These are phyloP conservation scores for Neurospora sp. DNA, from an alignment of 495 filamentous ascomycete genomes.

Conservation along the genomic window DNA sequence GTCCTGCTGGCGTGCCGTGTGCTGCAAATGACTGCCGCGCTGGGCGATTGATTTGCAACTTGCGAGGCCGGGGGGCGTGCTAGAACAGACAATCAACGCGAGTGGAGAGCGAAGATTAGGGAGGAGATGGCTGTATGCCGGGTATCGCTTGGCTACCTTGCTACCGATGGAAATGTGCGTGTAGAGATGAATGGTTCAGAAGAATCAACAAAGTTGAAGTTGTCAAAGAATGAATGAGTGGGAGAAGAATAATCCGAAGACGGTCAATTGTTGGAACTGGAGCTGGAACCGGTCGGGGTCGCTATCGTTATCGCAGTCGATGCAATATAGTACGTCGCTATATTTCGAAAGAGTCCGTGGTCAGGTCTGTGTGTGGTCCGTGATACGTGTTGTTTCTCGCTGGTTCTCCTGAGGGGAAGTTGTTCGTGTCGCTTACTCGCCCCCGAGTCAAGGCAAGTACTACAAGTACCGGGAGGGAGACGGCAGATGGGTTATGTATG, in stretches of 20 bases:
- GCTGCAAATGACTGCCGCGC: neutral
- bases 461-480: neutral
- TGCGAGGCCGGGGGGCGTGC: neutral
- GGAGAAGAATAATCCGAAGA: neutral
- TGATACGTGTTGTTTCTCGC: neutral
- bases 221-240: neutral
- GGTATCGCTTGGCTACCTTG: neutral
- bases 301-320: neutral
- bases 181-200: neutral
- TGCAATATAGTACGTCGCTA: neutral
- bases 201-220: neutral
- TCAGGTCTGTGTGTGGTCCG: neutral
- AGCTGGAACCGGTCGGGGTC: neutral
- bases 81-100: neutral
- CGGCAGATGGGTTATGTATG: neutral
- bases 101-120: neutral
- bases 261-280: neutral
- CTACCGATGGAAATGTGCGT: neutral
- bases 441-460: neutral
- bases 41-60: neutral
- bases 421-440: neutral
- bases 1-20: neutral
- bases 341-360: neutral
- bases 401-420: neutral
- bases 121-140: neutral